Conservation (phyloP, 1,139 yeast genomes). For the Sugiyamaella pinicola region DNA sequence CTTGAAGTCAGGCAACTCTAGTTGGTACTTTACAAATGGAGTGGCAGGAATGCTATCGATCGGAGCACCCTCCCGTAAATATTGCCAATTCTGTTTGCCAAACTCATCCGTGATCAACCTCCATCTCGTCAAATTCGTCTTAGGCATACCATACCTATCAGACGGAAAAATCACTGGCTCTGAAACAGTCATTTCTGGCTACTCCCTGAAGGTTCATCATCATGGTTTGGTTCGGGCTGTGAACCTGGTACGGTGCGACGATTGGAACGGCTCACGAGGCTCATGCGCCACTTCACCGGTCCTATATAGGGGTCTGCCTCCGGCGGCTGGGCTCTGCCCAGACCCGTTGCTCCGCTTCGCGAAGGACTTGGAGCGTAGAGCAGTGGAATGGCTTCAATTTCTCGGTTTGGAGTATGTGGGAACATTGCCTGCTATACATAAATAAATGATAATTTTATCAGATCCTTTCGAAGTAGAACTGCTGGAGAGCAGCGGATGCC, state of each 20-base stretch:
- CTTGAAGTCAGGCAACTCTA: constrained; percentile 55
- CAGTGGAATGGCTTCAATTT: no score
- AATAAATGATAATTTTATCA: no score
- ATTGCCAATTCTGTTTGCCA: constrained; percentile 86
- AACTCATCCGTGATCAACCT: constrained; percentile 65
- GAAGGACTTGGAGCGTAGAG: no score
- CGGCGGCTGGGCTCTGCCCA: no score
- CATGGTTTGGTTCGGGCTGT: neutral
- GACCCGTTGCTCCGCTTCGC: no score
- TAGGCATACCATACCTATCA: constrained; percentile 53
- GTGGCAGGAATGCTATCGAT: constrained; percentile 38
- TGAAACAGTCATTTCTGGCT: neutral
- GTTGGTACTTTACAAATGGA: constrained; percentile 54
- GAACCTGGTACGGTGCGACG: no score
- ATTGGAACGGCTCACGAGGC: neutral
- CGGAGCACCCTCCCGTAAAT: constrained; percentile 48
- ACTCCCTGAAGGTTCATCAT: neutral
- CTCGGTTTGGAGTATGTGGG: no score
- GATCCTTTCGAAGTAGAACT: constrained; percentile 17
- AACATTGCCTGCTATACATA: no score
- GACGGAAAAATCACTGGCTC: constrained; percentile 33
- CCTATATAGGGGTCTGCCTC: no score
- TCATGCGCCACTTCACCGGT: neutral
- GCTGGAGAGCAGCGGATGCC: constrained; percentile 22
- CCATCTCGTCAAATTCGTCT: constrained; percentile 77